Base-by-base conservation (phyloP, 2,329 filamentous ascomycete genomes). In the Westerdykella sp. region DNA sequence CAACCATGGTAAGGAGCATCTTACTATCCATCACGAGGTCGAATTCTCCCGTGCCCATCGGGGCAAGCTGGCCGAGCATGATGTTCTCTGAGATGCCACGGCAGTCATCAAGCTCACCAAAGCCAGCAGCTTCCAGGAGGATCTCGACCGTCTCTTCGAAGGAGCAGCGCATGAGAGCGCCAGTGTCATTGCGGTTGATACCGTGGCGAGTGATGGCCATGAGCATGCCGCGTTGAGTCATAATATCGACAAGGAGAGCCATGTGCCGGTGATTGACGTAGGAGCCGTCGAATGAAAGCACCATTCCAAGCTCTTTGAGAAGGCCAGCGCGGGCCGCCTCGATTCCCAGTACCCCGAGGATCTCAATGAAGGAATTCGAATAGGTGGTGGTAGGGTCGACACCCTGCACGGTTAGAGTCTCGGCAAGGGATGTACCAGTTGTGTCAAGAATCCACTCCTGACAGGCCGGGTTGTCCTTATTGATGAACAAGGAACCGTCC, bases 121-220 rank as follows among this genome's bases (percentile, higher is more conserved):
- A 87, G 13, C 89, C 88, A 18, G 93, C 93, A 48, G 93, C 94
- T 65, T 98, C 93, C 15, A 98, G 81, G 41, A 98, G 75, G 74
- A 98, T 98, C 65, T 98, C 94, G 34, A 98, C 93, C 0, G 93
- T 98, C 69, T 98, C 94, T 71, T 98, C 93, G 71, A 98, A 98
- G 2, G 93, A 98, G 76, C 94, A 98, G 68, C 93, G 85, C 93
- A 98, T 98, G 59, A 98, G 77, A 9, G 93, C 94, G 74, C 93
- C 93, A 49, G 94, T 98, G 64, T 98, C 93, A 21, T 91, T 88
- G 59, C 93, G 83, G 74, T 98, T 98, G 74, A 98, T 98, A 72
- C 93, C 93, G 65, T 98, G 93, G 70, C 93, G 87, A 43, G 93
- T 98, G 51, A 98, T 91, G 12, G 93, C 91, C 68, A 95, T 95